Evolutionary conservation across 2,329 filamentous ascomycete species (phyloP).

Genomic region (Colletotrichum abscissum): DNA sequence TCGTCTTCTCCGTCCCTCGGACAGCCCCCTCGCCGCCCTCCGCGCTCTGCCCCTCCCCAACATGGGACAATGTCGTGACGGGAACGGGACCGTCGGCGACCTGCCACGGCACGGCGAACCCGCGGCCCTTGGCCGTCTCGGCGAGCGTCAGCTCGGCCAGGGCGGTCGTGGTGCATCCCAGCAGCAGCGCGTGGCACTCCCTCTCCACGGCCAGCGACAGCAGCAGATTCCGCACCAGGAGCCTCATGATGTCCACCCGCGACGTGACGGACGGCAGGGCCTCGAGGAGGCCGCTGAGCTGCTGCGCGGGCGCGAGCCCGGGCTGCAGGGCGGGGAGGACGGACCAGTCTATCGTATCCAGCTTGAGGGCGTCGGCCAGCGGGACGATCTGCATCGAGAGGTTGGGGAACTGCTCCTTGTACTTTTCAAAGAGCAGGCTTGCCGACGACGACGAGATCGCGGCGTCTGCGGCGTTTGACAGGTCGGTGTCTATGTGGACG

Average conservation of each 20-base stretch:
- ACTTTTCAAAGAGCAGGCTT: slow-evolving; percentile 59
- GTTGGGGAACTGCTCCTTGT: slow-evolving; percentile 72
- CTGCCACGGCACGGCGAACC: slow-evolving; percentile 84
- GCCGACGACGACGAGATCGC: slow-evolving; percentile 45
- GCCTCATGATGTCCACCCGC: slow-evolving; percentile 76
- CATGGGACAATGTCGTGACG: slow-evolving; percentile 25
- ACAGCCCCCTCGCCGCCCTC: background rate
- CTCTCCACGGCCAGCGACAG: slow-evolving; percentile 70
- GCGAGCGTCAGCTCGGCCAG: slow-evolving; percentile 88
- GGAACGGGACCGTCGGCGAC: slow-evolving; percentile 76
- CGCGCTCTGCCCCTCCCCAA: background rate
- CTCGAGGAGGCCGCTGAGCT: slow-evolving; percentile 66
- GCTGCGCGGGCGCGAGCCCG: slow-evolving; percentile 46
- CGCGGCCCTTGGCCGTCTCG: slow-evolving; percentile 91
- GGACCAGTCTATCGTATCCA: slow-evolving; percentile 65
- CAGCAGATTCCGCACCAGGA: slow-evolving; percentile 79
- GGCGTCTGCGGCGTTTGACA: slow-evolving; percentile 38
- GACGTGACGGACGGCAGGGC: slow-evolving; percentile 80
- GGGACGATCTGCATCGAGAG: slow-evolving; percentile 72
- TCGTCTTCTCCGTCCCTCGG: slow-evolving; percentile 10
- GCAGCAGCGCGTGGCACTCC: slow-evolving; percentile 77
- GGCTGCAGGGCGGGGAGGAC: slow-evolving; percentile 48
- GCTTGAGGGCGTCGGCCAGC: slow-evolving; percentile 70
- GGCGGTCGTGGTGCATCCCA: slow-evolving; percentile 88
- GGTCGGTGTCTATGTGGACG: slow-evolving; percentile 63